phyloP scores from a whole-genome alignment of 2,329 filamentous ascomycete species.

The Escovopsis sp. region DNA sequence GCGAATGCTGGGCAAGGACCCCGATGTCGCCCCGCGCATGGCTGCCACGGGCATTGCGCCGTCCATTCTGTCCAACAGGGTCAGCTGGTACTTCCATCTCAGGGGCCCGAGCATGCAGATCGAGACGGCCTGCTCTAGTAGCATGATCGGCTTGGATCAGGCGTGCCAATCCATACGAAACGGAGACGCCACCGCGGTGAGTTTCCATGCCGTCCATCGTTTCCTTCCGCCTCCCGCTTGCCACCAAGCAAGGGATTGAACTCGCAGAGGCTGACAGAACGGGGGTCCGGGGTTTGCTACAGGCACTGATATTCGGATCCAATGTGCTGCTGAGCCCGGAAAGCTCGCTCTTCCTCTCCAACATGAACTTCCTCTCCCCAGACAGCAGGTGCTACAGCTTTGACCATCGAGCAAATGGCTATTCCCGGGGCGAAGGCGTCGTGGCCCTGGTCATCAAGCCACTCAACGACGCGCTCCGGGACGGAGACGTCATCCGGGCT shows the following conservation, averaged over 20 bases:
- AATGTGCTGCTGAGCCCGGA: slow-evolving; percentile 9
- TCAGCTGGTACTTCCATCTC: slow-evolving; percentile 32
- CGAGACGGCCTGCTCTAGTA: slow-evolving; percentile 35
- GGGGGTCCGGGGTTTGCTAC: slow-evolving; percentile 13
- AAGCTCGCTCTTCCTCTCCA: slow-evolving; percentile 6
- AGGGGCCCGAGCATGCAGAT: slow-evolving; percentile 30
- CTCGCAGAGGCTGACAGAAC: not conserved
- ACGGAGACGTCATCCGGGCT: not conserved
- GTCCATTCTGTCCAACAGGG: slow-evolving; percentile 26
- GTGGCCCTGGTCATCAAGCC: not conserved
- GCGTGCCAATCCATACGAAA: slow-evolving; percentile 14
- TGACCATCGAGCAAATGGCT: slow-evolving; percentile 18
- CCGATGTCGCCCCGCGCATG: slow-evolving; percentile 17
- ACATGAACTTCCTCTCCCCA: slow-evolving; percentile 2
- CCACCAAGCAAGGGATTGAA: not conserved
- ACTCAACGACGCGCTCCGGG: not conserved
- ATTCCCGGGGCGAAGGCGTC: slow-evolving; percentile 20
- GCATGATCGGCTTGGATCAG: slow-evolving; percentile 27
- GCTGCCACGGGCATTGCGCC: slow-evolving; percentile 25
- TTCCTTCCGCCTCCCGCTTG: not conserved
- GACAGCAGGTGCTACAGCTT: slow-evolving; percentile 6
- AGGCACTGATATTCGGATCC: slow-evolving; percentile 9
- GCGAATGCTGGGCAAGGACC: slow-evolving; percentile 13
- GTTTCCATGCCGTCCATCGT: not conserved
- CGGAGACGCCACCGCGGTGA: slow-evolving; percentile 17